Base-by-base conservation (phyloP, 805 yeast genomes). In the Kodamaea kakaduensis region DNA sequence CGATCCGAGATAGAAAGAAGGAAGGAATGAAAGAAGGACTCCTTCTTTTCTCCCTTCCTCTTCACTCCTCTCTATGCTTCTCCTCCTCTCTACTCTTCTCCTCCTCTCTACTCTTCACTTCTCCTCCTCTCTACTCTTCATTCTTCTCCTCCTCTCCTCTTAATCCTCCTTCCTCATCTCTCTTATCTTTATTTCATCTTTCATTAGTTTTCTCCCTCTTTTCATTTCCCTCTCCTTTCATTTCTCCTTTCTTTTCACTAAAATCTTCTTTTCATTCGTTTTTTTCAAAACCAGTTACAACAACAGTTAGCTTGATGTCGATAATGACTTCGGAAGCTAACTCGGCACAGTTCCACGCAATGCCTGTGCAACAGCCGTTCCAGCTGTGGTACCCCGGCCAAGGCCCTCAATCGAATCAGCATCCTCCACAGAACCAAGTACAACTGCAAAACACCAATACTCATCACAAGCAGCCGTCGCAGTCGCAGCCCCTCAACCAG, bases 241-340 rank as follows among this genome's bases (percentile, higher is more conserved):
- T 16, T 34, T 12, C 27, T 12, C 17, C 17, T 10, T 25, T 6
- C 17, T 13, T 13, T 4, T n/a, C n/a, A n/a, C n/a, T n/a, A n/a
- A n/a, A n/a, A n/a, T n/a, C n/a, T n/a, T 14, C 27, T 25, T 14
- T n/a, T 25, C 27, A 12, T 25, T 25, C 16, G 24, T 12, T 22
- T 29, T 22, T 27, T 22, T 21, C 33, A 35, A 20, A 17, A 17
- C 26, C 18, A 32, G 6, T 24, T 35, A 29, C 34, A 6, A 17
- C 22, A 18, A 18, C 22, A 13, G 27, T 24, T 7, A 7, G 12
- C 14, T 17, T 23, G 29, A 42, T 42, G 44, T 32, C 41, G 30
- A 38, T 39, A 22, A 43, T 43, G 47, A 34, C 47, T 14, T 40
- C 44, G 13, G 43, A 41, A 31, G 10, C 38, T n/a, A 43, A 43